These are phyloP conservation scores for Cercophora scortea DNA, from an alignment of 495 filamentous ascomycete genomes.

Conservation along the genomic window DNA sequence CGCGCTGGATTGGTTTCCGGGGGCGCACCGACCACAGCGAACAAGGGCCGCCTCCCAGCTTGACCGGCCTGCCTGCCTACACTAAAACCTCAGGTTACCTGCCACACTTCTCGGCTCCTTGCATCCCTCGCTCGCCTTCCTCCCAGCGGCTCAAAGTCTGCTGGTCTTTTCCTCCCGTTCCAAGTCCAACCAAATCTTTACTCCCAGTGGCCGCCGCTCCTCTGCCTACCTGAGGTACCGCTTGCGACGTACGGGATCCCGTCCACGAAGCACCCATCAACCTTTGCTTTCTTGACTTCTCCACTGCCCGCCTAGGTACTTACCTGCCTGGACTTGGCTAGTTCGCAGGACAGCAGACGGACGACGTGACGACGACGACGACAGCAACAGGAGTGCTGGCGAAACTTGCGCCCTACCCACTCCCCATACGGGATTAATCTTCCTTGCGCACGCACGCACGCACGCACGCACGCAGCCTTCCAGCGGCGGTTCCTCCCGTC, in stretches of 20 bases:
- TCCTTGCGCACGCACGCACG: neutral
- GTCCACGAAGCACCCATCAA: neutral
- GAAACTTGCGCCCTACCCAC: too few species aligned
- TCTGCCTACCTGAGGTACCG: too few species aligned
- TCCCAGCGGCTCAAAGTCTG: too few species aligned
- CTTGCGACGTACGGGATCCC: too few species aligned
- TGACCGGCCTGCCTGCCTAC: neutral
- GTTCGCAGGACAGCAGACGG: neutral
- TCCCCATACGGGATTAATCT: neutral
- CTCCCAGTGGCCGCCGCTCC: too few species aligned
- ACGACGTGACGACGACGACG: neutral
- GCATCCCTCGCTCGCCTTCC: conserved; percentile 4
- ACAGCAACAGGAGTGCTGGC: neutral
- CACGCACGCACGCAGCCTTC: neutral
- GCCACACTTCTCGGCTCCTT: conserved; percentile 18
- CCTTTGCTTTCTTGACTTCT: neutral
- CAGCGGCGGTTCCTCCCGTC: neutral
- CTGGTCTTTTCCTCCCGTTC: conserved; percentile 2
- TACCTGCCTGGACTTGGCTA: neutral
- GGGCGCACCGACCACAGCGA: neutral
- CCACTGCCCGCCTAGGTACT: neutral
- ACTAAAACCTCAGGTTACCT: conserved; percentile 8
- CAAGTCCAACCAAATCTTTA: conserved; percentile 2
- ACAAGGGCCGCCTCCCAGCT: neutral
- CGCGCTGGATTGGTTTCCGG: too few species aligned